Base-by-base conservation (phyloP, 352 stramenopile species). In the Pythium myriotylum region DNA sequence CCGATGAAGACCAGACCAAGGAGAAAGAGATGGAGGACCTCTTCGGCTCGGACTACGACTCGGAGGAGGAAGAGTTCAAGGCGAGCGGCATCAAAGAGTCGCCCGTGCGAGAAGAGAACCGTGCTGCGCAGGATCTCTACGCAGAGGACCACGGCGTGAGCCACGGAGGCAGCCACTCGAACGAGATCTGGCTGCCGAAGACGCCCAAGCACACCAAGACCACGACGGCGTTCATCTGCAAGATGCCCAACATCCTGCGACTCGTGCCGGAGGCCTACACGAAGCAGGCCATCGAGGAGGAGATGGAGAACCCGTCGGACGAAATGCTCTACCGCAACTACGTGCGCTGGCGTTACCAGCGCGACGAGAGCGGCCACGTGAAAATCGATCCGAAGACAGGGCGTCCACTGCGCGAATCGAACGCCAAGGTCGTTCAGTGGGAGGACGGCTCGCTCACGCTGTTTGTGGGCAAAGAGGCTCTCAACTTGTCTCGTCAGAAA, bases 41-140 rank as follows among this genome's bases (percentile, higher is more conserved):
- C 20, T 95, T 95, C 55, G 86, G 86, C 49, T 95, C 86, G 37
- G 86, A 95, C 60, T 95, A 95, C 65, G 86, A 95, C 68, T 95
- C 86, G 56, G 86, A 91, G 51, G 85, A 94, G 60, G 86, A 95
- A 49, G 86, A 95, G 56, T 93, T 95, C 73, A 93, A 95, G 65
- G 86, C 86, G 54, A 94, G 85, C 40, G 86, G 84, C 54, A 76
- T 95, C 41, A 93, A 93, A 70, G 86, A 95, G 63, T 91, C 83
- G 27, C 82, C 83, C 13, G 79, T 89, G 32, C 77, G 80, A 7
- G 82, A 92, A 19, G 76, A 85, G 32, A 63, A 70, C 59, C 84
- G 84, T 19, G 70, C 33, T 1, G 46, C 62, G 55, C 74, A 66
- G 48, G 58, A 75, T n/a, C 81, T 83, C 26, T 65, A 70, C 33